Evolutionary conservation across 1,139 yeast genomes (phyloP), one percentile per base, ranked within the genome.

Genomic region (Entelexis sorbosivorans): DNA sequence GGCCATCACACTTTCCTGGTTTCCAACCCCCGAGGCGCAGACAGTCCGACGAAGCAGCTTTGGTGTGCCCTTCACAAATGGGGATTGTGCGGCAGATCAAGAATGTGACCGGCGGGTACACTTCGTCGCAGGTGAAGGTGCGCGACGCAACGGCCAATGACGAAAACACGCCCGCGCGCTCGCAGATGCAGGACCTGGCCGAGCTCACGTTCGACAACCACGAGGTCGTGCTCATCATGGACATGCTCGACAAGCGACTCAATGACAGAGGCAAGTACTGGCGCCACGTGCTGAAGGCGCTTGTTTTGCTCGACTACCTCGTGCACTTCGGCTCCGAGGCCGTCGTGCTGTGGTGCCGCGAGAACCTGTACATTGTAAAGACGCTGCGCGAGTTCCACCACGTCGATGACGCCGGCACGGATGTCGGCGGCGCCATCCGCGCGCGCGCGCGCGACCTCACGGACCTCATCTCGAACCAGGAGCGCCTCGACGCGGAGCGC

Each of bases 231-330:
- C 96, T 89, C 63, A 79, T 91, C 47, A 85, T 91, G 95, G 97
- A 91, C 64, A 88, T 93, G 87, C 69, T 91, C 50, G 98, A 89
- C 69, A 81, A 89, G 60, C 77, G 99, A 59, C 73, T 93, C 61
- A 91, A 91, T 64, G 98, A 91, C 64, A 89, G 89, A 72, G 98
- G 98, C 55, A 91, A 89, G 67, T 86, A 91, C 69, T 91, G 98
- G 98, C 78, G 96, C 59, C 99, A 91, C 67, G 91, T 91, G 44
- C 91, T 94, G 58, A 93, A 91, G 59, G 79, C 94, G 1, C 73
- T 91, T 60, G 85, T 95, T 1, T 83, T 91, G 14, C 74, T 91
- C 62, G 97, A 91, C 64, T 91, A 82, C 67, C 73, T 91, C 58
- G 88, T 91, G 26, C 78, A 94, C 60, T 78, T 75, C 58, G 99